Evolutionary conservation across 371 early-diverging fungal species (phyloP).

Genomic region (Mortierella sp.): DNA sequence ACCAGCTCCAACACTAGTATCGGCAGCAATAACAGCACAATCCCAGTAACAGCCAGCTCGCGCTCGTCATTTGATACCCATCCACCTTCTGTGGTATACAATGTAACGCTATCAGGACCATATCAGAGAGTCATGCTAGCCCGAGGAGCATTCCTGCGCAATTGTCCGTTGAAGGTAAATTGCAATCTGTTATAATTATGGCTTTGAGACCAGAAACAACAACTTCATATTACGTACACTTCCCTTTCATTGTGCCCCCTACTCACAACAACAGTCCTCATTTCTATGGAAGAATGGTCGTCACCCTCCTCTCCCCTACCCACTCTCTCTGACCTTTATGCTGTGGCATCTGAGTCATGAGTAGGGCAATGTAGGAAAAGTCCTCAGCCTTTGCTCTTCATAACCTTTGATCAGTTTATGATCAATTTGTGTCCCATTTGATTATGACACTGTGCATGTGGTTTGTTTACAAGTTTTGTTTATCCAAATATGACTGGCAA

Average conservation of each 20-base stretch:
- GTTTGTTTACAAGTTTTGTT: slow-evolving; percentile 41
- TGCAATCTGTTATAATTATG: not conserved
- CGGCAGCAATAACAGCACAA: slow-evolving; percentile 13
- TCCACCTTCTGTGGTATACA: slow-evolving; percentile 34
- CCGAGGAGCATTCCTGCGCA: slow-evolving; percentile 47
- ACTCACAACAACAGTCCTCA: not conserved
- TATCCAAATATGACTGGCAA: slow-evolving; percentile 42
- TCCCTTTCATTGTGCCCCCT: not conserved
- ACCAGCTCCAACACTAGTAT: no score
- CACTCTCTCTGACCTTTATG: not conserved
- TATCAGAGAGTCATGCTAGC: slow-evolving; percentile 50
- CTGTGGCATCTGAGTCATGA: not conserved
- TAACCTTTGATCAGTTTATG: slow-evolving; percentile 8
- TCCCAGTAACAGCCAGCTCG: not conserved
- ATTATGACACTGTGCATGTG: slow-evolving; percentile 19
- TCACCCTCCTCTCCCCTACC: not conserved
- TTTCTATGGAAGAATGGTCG: no score
- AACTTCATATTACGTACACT: slow-evolving; percentile 6
- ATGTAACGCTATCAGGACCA: slow-evolving; percentile 44
- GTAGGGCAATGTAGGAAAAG: not conserved
- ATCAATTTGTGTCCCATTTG: not conserved
- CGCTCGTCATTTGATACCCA: slow-evolving; percentile 49
- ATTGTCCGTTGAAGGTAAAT: slow-evolving; percentile 52
- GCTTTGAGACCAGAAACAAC: not conserved
- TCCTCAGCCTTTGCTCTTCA: not conserved